phyloP scores from a whole-genome alignment of 2,329 filamentous ascomycete genomes.

The Aureobasidium pullulans region DNA sequence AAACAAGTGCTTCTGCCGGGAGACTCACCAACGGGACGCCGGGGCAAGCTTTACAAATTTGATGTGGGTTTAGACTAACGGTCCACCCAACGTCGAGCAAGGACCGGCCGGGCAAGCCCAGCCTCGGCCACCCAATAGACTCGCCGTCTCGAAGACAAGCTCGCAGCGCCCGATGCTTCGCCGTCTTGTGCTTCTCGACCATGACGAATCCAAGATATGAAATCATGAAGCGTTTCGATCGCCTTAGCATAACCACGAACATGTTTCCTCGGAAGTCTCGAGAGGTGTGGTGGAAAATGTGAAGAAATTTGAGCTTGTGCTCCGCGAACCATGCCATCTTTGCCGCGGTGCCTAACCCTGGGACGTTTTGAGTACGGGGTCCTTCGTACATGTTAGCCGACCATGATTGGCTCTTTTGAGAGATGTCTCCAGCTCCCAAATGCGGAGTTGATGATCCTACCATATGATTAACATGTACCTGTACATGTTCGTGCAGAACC shows the following conservation, averaged over 20 bases:
- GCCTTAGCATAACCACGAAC: background rate
- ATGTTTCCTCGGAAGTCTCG: background rate
- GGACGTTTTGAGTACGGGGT: slow-evolving; percentile 9
- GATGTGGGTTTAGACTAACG: slow-evolving; percentile 11
- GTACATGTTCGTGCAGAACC: background rate
- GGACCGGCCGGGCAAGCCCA: slow-evolving; percentile 4
- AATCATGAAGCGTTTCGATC: background rate
- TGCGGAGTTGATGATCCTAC: slow-evolving; percentile 1
- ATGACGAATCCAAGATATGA: background rate
- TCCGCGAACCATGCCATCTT: background rate
- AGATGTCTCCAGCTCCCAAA: slow-evolving; percentile 1
- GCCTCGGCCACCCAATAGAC: slow-evolving; percentile 10
- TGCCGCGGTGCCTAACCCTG: slow-evolving; percentile 1
- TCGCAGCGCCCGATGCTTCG: background rate
- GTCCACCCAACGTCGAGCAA: slow-evolving; percentile 6
- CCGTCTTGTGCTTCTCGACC: slow-evolving; percentile 1
- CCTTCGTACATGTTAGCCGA: slow-evolving; percentile 8
- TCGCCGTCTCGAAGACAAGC: background rate
- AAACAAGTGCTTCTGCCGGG: background rate
- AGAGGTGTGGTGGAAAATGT: background rate
- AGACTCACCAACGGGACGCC: background rate
- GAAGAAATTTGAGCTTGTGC: slow-evolving; percentile 8
- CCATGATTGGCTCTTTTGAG: slow-evolving; percentile 6
- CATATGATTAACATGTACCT: background rate
- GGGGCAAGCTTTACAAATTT: slow-evolving; percentile 10